Conservation (phyloP, 352 stramenopile species). For the Phytopythium boreale region DNA sequence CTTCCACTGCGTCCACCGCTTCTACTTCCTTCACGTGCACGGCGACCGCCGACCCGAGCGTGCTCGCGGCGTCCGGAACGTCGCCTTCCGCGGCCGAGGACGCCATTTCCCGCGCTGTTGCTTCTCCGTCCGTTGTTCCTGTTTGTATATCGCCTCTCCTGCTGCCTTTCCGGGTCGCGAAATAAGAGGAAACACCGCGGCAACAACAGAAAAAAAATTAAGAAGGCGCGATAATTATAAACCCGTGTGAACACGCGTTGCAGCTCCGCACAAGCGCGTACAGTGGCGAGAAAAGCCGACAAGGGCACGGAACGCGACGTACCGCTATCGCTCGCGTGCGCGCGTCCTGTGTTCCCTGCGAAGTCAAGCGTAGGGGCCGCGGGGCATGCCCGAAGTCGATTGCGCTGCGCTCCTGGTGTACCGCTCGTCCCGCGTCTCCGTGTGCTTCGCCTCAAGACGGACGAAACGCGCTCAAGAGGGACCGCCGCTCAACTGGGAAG, state of each 20-base stretch:
- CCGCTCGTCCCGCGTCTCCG: no score
- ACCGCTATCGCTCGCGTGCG: background rate
- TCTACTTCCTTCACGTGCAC: background rate
- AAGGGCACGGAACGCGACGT: background rate
- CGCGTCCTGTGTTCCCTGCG: background rate
- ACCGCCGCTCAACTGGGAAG: no score
- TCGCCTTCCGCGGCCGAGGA: background rate
- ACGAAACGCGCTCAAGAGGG: no score
- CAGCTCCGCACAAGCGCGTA: background rate
- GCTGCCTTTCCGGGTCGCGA: background rate
- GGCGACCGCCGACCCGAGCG: background rate
- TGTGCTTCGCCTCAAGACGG: no score
- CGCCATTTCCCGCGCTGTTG: background rate
- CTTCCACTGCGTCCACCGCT: background rate
- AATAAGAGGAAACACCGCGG: conserved; percentile 1
- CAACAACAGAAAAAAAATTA: background rate
- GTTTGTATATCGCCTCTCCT: background rate
- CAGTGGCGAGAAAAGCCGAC: background rate
- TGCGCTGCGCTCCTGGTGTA: no score
- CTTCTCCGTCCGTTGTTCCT: background rate
- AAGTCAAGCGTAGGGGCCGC: background rate
- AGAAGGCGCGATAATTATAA: background rate
- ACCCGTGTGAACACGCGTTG: background rate
- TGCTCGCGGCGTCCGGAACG: background rate
- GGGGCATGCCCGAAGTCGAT: background rate